Conservation (phyloP, 108 stramenopile species). For the Parmales sp. region DNA sequence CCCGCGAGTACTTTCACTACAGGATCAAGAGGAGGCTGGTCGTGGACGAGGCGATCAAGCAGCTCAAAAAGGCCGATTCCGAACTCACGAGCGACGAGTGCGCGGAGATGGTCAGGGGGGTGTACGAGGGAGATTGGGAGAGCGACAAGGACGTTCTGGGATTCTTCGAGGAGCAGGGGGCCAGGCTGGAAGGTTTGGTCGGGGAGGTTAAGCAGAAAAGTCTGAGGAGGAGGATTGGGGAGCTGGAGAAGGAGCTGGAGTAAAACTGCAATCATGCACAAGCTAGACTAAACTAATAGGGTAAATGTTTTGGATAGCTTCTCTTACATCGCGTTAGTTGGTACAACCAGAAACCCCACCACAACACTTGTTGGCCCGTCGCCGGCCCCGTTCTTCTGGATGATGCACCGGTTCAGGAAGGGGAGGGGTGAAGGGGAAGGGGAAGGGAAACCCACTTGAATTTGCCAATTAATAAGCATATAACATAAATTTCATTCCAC, state of each 20-base stretch:
- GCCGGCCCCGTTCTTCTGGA: no score
- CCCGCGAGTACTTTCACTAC: conserved; percentile 91
- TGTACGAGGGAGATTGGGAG: conserved; percentile 57
- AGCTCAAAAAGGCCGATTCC: conserved; percentile 41
- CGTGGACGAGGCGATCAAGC: conserved; percentile 66
- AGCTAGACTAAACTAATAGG: no score
- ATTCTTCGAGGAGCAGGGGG: conserved; percentile 47
- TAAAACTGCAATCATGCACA: no score
- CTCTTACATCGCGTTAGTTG: no score
- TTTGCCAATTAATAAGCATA: no score
- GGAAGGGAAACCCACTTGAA: no score
- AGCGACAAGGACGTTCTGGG: conserved; percentile 62
- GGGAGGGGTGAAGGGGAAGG: no score
- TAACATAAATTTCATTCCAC: no score
- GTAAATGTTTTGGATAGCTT: no score
- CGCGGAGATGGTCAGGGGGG: conserved; percentile 38
- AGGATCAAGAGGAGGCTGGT: conserved; percentile 82
- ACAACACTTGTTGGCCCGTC: no score
- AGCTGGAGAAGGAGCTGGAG: conserved; percentile 55
- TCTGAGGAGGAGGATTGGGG: conserved; percentile 62
- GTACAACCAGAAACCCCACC: no score
- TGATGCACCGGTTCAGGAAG: no score
- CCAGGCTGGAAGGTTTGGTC: conserved; percentile 46
- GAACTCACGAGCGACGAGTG: conserved; percentile 38
- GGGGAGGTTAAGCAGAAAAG: conserved; percentile 44